Evolutionary conservation across 2,329 filamentous ascomycete genomes (phyloP).

Genomic region (Fusarium goolgardi): DNA sequence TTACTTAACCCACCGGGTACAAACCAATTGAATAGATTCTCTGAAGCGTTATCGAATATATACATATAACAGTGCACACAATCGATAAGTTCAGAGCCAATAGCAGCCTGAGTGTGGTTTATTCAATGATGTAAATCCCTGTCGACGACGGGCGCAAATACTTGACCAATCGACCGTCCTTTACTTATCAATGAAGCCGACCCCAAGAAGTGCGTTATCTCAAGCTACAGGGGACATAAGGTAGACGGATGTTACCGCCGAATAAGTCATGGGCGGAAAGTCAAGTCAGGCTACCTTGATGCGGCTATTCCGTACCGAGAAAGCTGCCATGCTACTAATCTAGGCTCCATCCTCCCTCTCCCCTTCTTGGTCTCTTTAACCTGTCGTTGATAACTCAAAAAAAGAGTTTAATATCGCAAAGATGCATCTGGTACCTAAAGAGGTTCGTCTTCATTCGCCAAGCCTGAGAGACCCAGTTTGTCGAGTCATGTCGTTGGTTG

Average conservation of each 20-base stretch:
- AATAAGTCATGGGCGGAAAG: conserved; percentile 29
- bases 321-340: conserved; percentile 14
- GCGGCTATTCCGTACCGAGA: conserved; percentile 33
- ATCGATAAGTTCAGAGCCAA: conserved; percentile 18
- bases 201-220: conserved; percentile 27
- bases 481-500: conserved; percentile 21
- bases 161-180: conserved; percentile 26
- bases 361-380: not conserved
- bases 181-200: conserved; percentile 25
- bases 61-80: conserved; percentile 23
- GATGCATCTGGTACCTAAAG: conserved; percentile 63
- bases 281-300: conserved; percentile 28
- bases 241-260: conserved; percentile 12
- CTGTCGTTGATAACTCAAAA: not conserved
- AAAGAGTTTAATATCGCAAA: conserved; percentile 24
- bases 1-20: too few relatives aligned
- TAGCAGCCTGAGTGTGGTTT: not conserved
- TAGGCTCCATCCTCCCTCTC: conserved; percentile 8
- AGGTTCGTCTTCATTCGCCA: conserved; percentile 52
- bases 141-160: conserved; percentile 16
- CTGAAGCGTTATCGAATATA: conserved; percentile 18
- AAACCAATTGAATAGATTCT: not conserved
- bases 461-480: conserved; percentile 26
- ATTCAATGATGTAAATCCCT: conserved; percentile 24
- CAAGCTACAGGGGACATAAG: conserved; percentile 18